phyloP scores from a whole-genome alignment of 805 yeast genomes.

The Clavispora asparagi region DNA sequence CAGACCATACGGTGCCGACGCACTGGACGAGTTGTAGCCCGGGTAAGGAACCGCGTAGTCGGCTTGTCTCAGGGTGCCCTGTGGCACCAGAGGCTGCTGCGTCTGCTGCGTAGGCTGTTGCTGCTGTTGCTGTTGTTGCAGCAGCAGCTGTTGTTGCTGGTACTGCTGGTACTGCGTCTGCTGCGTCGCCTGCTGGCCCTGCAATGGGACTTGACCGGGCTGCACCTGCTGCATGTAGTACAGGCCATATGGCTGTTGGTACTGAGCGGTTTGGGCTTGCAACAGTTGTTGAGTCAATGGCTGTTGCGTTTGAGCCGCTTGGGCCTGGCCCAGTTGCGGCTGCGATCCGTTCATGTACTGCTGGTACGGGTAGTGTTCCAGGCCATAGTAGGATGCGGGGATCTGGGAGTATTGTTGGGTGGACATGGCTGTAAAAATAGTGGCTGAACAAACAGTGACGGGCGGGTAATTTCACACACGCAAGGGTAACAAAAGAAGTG shows the following conservation, averaged over 20 bases:
- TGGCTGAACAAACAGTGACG: background rate
- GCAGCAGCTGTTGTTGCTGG: conserved; percentile 5
- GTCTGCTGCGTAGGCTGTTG: conserved; percentile 3
- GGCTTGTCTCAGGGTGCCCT: conserved; percentile 4
- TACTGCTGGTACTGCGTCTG: conserved; percentile 4
- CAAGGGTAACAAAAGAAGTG: background rate
- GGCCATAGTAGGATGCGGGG: conserved; percentile 17
- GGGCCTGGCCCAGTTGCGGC: conserved; percentile 11
- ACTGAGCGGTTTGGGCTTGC: conserved; percentile 9
- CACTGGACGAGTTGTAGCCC: conserved; percentile 8
- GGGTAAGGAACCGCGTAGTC: conserved; percentile 15
- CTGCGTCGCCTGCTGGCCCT: conserved; percentile 4
- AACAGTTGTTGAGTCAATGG: conserved; percentile 2
- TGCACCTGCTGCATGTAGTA: conserved; percentile 17
- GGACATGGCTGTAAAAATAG: conserved; percentile 7
- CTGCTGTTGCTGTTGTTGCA: conserved; percentile 1
- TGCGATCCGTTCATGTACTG: conserved; percentile 15
- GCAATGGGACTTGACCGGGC: conserved; percentile 4
- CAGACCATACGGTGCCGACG: conserved; percentile 12
- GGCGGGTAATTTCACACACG: background rate
- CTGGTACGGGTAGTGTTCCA: conserved; percentile 18
- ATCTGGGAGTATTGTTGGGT: conserved; percentile 17
- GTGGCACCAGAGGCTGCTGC: conserved; percentile 5
- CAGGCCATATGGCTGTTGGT: conserved; percentile 15
- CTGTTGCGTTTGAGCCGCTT: conserved; percentile 7